Conservation (phyloP, 75 land plant genomes). For the Cryptomeria japonica region DNA sequence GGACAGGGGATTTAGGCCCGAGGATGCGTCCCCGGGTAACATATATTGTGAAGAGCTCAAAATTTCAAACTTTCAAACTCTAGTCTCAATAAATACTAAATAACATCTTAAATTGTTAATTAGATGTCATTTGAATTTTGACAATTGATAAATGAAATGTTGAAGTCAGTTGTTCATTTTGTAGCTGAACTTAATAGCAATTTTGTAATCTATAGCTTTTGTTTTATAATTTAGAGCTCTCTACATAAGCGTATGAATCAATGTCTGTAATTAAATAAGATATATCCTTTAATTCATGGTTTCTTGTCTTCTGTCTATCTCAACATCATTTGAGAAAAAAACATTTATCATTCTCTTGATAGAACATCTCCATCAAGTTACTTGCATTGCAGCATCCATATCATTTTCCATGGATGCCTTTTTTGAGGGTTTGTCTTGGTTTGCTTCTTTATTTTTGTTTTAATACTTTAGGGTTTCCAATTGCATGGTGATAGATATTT, state of each 20-base stretch:
- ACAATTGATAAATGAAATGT: background rate
- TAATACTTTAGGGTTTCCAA: too few species aligned
- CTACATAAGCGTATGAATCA: background rate
- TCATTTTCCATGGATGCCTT: background rate
- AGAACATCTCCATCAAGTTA: background rate
- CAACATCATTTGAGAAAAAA: background rate
- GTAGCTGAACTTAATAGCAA: background rate
- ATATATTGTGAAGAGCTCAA: background rate
- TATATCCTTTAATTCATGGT: background rate
- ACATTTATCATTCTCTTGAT: background rate
- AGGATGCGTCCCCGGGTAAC: too few species aligned
- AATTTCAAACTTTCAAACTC: background rate
- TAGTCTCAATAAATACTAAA: background rate
- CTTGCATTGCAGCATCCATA: background rate
- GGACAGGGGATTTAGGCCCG: too few species aligned
- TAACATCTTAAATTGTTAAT: background rate
- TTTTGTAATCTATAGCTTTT: background rate
- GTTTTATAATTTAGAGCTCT: background rate
- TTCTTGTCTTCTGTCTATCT: background rate
- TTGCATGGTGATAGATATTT: background rate
- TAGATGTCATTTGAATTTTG: background rate
- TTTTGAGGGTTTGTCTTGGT: background rate
- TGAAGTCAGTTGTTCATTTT: background rate
- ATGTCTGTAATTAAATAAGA: background rate
- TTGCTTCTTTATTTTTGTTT: background rate